These are phyloP conservation scores for Fraxinus floribunda DNA, from an alignment of 305 asterid species.

Conservation along the genomic window DNA sequence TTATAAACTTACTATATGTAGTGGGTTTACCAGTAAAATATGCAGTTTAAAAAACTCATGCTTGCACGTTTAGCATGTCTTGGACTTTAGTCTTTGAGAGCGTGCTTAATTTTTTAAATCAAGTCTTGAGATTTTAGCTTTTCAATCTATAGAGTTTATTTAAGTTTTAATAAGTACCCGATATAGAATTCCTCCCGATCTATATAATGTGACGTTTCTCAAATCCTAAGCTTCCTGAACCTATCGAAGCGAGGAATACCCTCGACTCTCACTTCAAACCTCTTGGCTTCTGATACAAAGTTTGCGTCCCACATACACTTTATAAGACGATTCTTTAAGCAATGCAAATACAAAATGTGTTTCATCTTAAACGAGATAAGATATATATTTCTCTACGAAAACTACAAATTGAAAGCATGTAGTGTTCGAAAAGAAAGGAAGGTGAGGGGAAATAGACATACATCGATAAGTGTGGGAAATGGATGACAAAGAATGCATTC, in stretches of 20 bases:
- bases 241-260: not conserved
- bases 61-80: conserved; percentile 6
- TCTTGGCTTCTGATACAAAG: not conserved
- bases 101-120: not conserved
- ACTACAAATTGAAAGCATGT: not conserved
- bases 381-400: not conserved
- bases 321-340: not conserved
- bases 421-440: not conserved
- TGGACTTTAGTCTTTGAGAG: not conserved
- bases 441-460: not conserved
- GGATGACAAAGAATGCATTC: not conserved
- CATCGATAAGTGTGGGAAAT: not conserved
- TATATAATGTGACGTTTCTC: too few relatives aligned
- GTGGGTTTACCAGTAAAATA: not conserved
- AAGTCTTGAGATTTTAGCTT: not conserved
- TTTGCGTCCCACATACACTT: not conserved
- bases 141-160: not conserved
- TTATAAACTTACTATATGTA: conserved; percentile 3
- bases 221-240: not conserved
- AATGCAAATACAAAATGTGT: not conserved
- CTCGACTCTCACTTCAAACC: not conserved
- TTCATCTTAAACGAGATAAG: not conserved
- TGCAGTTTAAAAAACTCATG: conserved; percentile 4
- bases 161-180: not conserved
- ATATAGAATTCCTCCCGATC: not conserved